Evolutionary conservation across 768 basidiomycete genomes (phyloP).

Genomic region (Russula lepida): DNA sequence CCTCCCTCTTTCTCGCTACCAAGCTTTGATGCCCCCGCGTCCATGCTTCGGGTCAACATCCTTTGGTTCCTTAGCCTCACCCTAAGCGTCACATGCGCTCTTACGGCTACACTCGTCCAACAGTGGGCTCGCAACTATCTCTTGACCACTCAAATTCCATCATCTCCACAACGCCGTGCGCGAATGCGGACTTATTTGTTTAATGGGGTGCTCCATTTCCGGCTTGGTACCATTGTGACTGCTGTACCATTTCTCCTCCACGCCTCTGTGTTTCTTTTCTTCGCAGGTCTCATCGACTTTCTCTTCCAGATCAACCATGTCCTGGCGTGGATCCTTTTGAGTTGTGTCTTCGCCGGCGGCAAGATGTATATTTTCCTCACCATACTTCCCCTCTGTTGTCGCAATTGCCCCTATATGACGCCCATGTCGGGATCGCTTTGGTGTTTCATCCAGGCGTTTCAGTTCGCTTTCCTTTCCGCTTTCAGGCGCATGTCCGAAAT

Average conservation of each 20-base stretch:
- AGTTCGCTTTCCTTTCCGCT: neutral
- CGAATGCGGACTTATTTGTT: neutral
- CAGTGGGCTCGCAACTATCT: constrained; percentile 10
- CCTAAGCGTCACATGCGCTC: neutral
- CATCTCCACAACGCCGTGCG: neutral
- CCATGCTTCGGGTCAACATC: neutral
- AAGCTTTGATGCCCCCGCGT: neutral
- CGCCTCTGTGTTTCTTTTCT: constrained; percentile 5
- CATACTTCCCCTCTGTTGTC: neutral
- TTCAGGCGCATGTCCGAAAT: neutral
- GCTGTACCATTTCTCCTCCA: constrained; percentile 3
- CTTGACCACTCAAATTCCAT: neutral
- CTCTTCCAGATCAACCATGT: neutral
- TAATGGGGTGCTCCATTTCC: neutral
- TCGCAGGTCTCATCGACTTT: constrained; percentile 1
- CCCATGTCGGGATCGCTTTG: constrained; percentile 6
- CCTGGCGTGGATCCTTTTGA: neutral
- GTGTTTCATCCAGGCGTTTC: neutral
- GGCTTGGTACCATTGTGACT: neutral
- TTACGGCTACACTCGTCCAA: constrained; percentile 4
- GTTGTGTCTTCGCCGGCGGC: neutral
- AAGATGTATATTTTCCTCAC: neutral
- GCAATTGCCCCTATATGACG: constrained; percentile 10
- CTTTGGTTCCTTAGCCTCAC: constrained; percentile 4
- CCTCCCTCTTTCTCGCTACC: neutral